Evolutionary conservation across 208 protist species (phyloP).

Genomic region (Borovskyia barvae): DNA sequence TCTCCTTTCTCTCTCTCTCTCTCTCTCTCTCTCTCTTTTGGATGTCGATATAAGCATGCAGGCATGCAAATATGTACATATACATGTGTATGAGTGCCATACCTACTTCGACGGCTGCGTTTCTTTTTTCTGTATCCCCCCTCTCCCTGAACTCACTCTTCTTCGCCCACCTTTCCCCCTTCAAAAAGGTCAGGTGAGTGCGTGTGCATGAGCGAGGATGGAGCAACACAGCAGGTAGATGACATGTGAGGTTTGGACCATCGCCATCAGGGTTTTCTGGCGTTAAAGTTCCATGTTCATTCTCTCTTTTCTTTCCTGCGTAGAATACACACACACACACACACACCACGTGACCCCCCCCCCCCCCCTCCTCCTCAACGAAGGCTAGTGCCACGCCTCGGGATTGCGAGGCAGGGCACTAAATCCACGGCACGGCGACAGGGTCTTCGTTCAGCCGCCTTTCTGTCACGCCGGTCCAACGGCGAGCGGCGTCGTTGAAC

Average conservation of each 20-base stretch:
- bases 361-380: too few species aligned
- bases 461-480: constrained; percentile 20
- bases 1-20: too few species aligned
- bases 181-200: too few species aligned
- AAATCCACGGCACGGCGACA: constrained; percentile 44
- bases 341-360: constrained; percentile 4
- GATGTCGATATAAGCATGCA: not conserved
- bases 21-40: not conserved
- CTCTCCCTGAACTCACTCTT: too few species aligned
- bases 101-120: not conserved
- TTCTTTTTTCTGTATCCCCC: not conserved
- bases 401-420: too few species aligned
- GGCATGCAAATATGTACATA: not conserved
- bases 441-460: constrained; percentile 38
- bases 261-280: too few species aligned
- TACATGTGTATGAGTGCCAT: not conserved
- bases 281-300: too few species aligned
- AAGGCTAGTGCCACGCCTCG: too few species aligned
- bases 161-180: too few species aligned
- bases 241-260: too few species aligned
- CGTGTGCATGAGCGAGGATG: too few species aligned
- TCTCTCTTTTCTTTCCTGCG: not conserved
- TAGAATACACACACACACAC: not conserved
- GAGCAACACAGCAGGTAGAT: too few species aligned
- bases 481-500: constrained; percentile 3